phyloP scores from a whole-genome alignment of 164 flowering plant species.

The Tetrastigma voinierianum region DNA sequence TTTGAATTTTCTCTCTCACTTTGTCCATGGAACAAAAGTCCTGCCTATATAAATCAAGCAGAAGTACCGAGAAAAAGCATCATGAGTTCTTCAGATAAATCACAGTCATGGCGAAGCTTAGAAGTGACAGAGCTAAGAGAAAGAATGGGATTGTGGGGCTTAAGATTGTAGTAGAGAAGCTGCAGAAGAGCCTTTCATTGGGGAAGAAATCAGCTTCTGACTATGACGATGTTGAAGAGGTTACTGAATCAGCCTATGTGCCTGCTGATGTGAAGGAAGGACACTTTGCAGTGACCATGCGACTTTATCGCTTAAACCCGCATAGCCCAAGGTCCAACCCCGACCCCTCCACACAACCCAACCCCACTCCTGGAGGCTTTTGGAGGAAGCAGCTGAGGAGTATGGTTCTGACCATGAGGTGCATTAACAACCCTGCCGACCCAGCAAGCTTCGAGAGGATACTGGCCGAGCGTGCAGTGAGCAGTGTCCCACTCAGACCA shows the following conservation, averaged over 20 bases:
- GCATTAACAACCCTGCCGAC: slow-evolving; percentile 50
- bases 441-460: slow-evolving; percentile 49
- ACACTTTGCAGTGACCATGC: slow-evolving; percentile 66
- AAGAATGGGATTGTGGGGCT: slow-evolving; percentile 40
- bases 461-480: slow-evolving; percentile 35
- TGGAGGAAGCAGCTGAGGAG: slow-evolving; percentile 64
- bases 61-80: neutral
- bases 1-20: neutral
- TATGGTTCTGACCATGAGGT: slow-evolving; percentile 57
- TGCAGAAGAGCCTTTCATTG: slow-evolving; percentile 37
- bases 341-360: slow-evolving; percentile 38
- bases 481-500: too few relatives aligned
- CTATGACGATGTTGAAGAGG: too few relatives aligned
- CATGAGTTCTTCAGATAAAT: too few relatives aligned
- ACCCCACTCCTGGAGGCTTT: slow-evolving; percentile 41
- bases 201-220: slow-evolving; percentile 17
- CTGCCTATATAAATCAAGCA: neutral
- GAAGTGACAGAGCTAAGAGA: slow-evolving; percentile 21
- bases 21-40: neutral
- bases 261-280: slow-evolving; percentile 70
- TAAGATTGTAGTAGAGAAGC: slow-evolving; percentile 32
- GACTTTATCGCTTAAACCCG: too few relatives aligned
- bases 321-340: too few relatives aligned
- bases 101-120: slow-evolving; percentile 14
- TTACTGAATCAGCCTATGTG: slow-evolving; percentile 14